These are phyloP conservation scores for Globisporangium parvum DNA, from an alignment of 352 stramenopile species.

Conservation along the genomic window DNA sequence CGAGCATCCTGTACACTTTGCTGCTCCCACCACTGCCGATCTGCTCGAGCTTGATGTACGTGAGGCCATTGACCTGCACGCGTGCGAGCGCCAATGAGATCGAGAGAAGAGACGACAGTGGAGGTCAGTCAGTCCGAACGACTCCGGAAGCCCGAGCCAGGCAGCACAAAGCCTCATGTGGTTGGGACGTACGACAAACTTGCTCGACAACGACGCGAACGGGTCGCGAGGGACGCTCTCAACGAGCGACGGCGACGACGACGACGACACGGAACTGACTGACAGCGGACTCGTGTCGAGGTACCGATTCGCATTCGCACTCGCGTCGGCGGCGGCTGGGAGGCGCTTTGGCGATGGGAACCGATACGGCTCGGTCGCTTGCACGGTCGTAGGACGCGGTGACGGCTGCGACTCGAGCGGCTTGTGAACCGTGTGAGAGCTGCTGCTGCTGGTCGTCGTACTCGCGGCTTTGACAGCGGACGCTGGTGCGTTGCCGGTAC, in stretches of 20 bases:
- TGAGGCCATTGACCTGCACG: conserved; percentile 79
- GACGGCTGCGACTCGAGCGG: too few relatives aligned
- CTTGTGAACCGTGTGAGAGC: background rate
- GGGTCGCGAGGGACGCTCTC: conserved; percentile 27
- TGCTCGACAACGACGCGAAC: conserved; percentile 48
- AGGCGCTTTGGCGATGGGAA: conserved; percentile 47
- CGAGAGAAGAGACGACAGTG: too few relatives aligned
- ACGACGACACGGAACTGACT: conserved; percentile 45
- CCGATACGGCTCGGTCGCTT: conserved; percentile 5
- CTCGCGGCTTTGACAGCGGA: background rate
- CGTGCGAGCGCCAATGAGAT: background rate
- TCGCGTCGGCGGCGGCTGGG: conserved; percentile 20
- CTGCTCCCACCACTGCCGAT: conserved; percentile 96
- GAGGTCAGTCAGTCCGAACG: too few relatives aligned
- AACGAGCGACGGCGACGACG: conserved; percentile 42
- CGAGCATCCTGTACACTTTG: conserved; percentile 96
- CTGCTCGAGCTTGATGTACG: conserved; percentile 94
- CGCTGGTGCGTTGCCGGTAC: background rate
- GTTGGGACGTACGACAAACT: conserved; percentile 36
- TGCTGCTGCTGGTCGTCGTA: background rate
- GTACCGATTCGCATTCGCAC: conserved; percentile 18
- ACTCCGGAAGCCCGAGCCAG: too few relatives aligned
- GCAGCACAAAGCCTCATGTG: too few relatives aligned
- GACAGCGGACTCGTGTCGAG: conserved; percentile 33
- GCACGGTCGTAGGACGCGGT: background rate